Base-by-base conservation (phyloP, 1,284 basidiomycete genomes). In the Papiliotrema fonsecae region DNA sequence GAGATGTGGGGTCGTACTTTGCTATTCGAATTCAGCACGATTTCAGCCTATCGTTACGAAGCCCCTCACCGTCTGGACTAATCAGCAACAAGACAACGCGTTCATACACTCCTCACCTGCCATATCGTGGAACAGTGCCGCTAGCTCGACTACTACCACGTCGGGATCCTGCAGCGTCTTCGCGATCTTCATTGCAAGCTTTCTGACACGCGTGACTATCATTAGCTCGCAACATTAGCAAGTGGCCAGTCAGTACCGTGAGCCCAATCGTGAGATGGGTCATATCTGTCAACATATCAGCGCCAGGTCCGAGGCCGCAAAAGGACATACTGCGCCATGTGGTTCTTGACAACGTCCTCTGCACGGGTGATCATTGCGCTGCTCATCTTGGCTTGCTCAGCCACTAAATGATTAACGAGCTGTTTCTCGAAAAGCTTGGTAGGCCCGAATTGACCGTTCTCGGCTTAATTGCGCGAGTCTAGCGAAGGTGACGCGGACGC, bases 101-200 rank as follows among this genome's bases (percentile, higher is more conserved):
- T n/a, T n/a, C n/a, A n/a, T n/a, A n/a, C n/a, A n/a, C n/a, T n/a
- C n/a, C n/a, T 45, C 38, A 61, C 55, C 58, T 34, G 58, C 78
- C 42, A 94, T 79, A 72, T 96, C 91, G 67, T 96, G 92, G 45
- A 93, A 80, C 39, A 96, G 78, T 3, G 91, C 87, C 16, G 87
- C 84, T 41, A 94, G 76, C 68, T 93, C 87, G 16, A 93, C 78
- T 1, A 83, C 80, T 24, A 90, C 75, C 4, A 88, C 65, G 73
- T 94, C 87, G 9, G 54, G 55, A 26, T 9, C n/a, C 10, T 52
- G 52, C n/a, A 82, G 62, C 7, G 75, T 74, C 27, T 70, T 74
- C 14, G 84, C 88, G 40, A 94, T 77, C 4, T 77, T 71, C 18
- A 93, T 63, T 0, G 88, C 86, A 1, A 85, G 86, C 52, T 78